Evolutionary conservation across 805 yeast genomes (phyloP).

Genomic region (Candida jianshihensis): DNA sequence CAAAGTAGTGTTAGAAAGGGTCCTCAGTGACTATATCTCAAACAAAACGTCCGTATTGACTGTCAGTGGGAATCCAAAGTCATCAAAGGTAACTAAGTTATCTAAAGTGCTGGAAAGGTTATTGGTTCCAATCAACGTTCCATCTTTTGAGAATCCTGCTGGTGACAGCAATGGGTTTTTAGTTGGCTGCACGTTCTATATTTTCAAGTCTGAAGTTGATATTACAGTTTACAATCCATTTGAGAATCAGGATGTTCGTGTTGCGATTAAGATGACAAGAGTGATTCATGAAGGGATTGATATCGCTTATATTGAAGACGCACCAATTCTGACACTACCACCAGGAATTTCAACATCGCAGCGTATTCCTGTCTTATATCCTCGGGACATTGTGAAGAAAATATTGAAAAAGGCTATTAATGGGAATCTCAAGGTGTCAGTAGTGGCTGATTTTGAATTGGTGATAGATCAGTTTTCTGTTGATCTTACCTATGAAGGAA

Average conservation of each 20-base stretch:
- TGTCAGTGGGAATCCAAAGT: constrained; percentile 23
- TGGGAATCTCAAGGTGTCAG: constrained; percentile 42
- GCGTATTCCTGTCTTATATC: constrained; percentile 40
- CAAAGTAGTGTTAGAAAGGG: constrained; percentile 22
- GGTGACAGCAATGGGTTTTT: constrained; percentile 32
- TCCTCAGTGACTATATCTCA: constrained; percentile 34
- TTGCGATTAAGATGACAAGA: constrained; percentile 36
- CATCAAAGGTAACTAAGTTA: constrained; percentile 16
- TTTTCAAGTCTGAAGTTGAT: constrained; percentile 48
- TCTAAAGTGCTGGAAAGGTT: constrained; percentile 22
- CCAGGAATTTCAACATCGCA: constrained; percentile 49
- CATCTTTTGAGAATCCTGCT: constrained; percentile 16
- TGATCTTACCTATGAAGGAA: constrained; percentile 39
- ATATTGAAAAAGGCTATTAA: constrained; percentile 43
- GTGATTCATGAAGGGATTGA: constrained; percentile 41
- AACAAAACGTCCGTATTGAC: constrained; percentile 28
- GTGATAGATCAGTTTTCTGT: constrained; percentile 33
- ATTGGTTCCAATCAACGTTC: constrained; percentile 23
- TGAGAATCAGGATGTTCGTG: constrained; percentile 35
- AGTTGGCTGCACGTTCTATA: constrained; percentile 43
- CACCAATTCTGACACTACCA: constrained; percentile 36
- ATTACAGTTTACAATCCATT: constrained; percentile 50
- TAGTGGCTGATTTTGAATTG: constrained; percentile 36
- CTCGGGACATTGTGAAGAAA: constrained; percentile 39
- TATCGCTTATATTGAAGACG: constrained; percentile 37